Base-by-base conservation (phyloP, 179 eudicot species). In the Drosera spatulata region DNA sequence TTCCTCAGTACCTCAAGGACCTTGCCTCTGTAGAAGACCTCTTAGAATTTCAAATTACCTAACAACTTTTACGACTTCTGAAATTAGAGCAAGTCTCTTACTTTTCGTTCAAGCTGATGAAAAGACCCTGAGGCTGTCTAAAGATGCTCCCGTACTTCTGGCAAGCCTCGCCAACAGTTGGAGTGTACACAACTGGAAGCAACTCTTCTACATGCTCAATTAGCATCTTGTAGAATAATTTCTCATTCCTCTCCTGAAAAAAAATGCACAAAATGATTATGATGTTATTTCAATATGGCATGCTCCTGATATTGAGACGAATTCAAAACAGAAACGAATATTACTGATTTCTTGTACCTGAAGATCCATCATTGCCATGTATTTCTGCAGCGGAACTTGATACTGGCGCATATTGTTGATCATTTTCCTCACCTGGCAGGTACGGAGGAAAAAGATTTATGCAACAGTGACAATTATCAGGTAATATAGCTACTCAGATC, bases 71-170 rank as follows among this genome's bases (percentile, higher is more conserved):
- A 50, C 6, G 44, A 45, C 12, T 60, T 6, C 41, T 55, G 14
- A 62, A n/a, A 62, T 51, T 61, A 41, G 33, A 22, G 33, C 15
- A 71, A 63, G 7, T 11, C 15, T 55, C 71, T 33, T 75, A 83
- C 88, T 81, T 83, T 38, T 83, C 86, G 72, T 80, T 80, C 69
- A 83, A 69, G 62, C 89, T 83, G 66, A 83, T 81, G 71, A 75
- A 83, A 43, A 83, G 80, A 38, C 89, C 89, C 65, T 83, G 89
- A 42, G 89, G 86, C 58, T 82, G 86, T 69, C 78, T 81, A 56
- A 81, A 79, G 44, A 83, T 87, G 72, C 86, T 76, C 53, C 97
- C 96, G 40, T 85, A 91, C 61, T 91, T 91, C 72, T 91, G 97
- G 76, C 97, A 91, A 11, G 96, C 97, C 75, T 91, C 91, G 14